Evolutionary conservation across 805 yeast species (phyloP).

Genomic region (Pichia scutulata): DNA sequence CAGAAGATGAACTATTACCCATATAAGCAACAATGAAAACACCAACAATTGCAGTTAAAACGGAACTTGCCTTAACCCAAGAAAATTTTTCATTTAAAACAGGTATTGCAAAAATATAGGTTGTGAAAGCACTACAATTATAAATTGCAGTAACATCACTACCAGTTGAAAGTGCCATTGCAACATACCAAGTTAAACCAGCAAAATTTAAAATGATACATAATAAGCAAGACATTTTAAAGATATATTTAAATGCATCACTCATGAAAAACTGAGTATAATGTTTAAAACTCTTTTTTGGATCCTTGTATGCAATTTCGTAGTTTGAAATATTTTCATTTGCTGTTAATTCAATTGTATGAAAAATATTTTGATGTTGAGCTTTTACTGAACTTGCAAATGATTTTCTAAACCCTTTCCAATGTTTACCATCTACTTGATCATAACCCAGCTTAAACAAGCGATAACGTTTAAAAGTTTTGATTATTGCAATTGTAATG

Average conservation of each 20-base stretch:
- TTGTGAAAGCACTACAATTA: conserved; percentile 85
- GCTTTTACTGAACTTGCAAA: conserved; percentile 32
- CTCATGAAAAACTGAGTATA: conserved; percentile 32
- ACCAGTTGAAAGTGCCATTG: conserved; percentile 74
- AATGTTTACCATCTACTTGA: conserved; percentile 18
- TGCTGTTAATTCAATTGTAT: conserved; percentile 30
- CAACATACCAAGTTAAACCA: conserved; percentile 79
- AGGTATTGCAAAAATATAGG: conserved; percentile 76
- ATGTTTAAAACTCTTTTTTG: conserved; percentile 20
- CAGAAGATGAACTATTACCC: conserved; percentile 26
- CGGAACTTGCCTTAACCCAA: conserved; percentile 57
- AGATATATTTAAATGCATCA: conserved; percentile 43
- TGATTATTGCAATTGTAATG: conserved; percentile 37
- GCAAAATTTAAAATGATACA: conserved; percentile 61
- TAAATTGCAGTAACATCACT: conserved; percentile 86
- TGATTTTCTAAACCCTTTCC: conserved; percentile 27
- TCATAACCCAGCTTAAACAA: conserved; percentile 15
- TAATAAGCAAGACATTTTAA: conserved; percentile 35
- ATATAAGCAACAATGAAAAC: conserved; percentile 74
- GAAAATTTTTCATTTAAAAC: conserved; percentile 59
- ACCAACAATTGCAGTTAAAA: conserved; percentile 62
- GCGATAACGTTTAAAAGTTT: conserved; percentile 30
- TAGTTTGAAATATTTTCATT: conserved; percentile 24
- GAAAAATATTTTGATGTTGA: conserved; percentile 36
- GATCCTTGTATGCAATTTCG: conserved; percentile 23